Base-by-base conservation (phyloP, 2,329 filamentous ascomycete species). In the Botryotinia calthae region DNA sequence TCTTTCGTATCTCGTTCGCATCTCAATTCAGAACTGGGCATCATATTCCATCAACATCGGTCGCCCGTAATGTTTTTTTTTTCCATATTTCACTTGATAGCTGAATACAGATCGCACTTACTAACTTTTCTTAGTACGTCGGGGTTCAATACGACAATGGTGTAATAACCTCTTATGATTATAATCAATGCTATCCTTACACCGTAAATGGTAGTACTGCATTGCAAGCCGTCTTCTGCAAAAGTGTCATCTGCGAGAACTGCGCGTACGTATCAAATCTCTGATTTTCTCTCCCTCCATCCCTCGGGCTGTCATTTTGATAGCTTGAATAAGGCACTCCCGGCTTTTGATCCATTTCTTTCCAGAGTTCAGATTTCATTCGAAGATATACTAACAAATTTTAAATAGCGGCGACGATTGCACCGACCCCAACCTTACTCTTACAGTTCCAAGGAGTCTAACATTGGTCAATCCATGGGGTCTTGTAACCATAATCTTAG, bases 141-240 rank as follows among this genome's bases (percentile, higher is more conserved):
- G 67, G 37, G 12, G 67, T 61, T 1, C n/a, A 61, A 37, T 46
- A 70, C 9, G 54, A 12, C 10, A 61, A 70, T 18, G 67, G 22
- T 28, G 40, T 70, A 2, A 59, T 61, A n/a, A 46, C 37, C 37
- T 42, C 67, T n/a, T 70, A 42, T n/a, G 48, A 64, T 22, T 70
- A 28, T 20, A 25, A 20, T 1, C 4, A 70, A 18, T 63, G 58
- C n/a, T 70, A 70, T 40, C 44, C 58, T 7, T 70, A 64, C 31
- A 62, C 25, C 1, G 22, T 63, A n/a, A 51, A 70, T 37, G 54
- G 54, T 28, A 70, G 68, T 31, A 22, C 54, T 25, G 58, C 44
- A 37, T 28, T 37, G 25, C 31, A 25, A n/a, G 68, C 42, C 3
- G 68, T 64, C 10, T 70, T 48, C 34, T 70, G 58, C 44, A 40